Evolutionary conservation across 352 stramenopile species (phyloP).

Genomic region (Phytopythium ostracodes): DNA sequence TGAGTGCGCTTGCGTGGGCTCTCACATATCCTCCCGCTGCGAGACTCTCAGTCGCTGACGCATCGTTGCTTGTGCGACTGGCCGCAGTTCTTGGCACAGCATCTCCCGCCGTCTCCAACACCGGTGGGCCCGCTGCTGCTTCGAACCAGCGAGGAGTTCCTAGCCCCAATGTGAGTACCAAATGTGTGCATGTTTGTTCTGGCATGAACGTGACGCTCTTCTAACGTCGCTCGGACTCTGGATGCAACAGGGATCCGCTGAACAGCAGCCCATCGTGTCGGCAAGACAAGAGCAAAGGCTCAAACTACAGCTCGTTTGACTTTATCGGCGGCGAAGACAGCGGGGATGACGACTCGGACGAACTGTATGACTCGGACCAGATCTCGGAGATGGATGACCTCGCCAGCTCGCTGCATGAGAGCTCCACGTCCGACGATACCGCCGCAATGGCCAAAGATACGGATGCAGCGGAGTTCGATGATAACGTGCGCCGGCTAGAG

Average conservation of each 20-base stretch:
- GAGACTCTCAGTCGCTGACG: neutral
- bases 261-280: slow-evolving; percentile 74
- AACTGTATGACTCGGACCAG: slow-evolving; percentile 68
- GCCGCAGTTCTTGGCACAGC: slow-evolving; percentile 3
- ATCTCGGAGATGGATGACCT: slow-evolving; percentile 72
- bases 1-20: slow-evolving; percentile 17
- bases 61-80: slow-evolving; percentile 32
- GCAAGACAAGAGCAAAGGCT: slow-evolving; percentile 30
- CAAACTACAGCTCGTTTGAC: slow-evolving; percentile 64
- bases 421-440: slow-evolving; percentile 20
- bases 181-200: neutral
- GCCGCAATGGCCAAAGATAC: slow-evolving; percentile 28
- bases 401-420: slow-evolving; percentile 45
- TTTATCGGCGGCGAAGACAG: slow-evolving; percentile 83
- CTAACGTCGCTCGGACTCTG: neutral
- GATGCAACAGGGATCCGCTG: slow-evolving; percentile 44
- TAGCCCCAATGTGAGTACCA: slow-evolving; percentile 27
- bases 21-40: neutral
- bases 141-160: slow-evolving; percentile 38
- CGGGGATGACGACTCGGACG: slow-evolving; percentile 68
- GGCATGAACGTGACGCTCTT: neutral
- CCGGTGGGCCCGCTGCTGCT: slow-evolving; percentile 32
- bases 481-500: slow-evolving; percentile 7
- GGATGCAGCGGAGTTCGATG: slow-evolving; percentile 14
- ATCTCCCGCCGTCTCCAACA: slow-evolving; percentile 28